Conservation (phyloP, 2,329 filamentous ascomycete species). For the Neofusicoccum ribis region DNA sequence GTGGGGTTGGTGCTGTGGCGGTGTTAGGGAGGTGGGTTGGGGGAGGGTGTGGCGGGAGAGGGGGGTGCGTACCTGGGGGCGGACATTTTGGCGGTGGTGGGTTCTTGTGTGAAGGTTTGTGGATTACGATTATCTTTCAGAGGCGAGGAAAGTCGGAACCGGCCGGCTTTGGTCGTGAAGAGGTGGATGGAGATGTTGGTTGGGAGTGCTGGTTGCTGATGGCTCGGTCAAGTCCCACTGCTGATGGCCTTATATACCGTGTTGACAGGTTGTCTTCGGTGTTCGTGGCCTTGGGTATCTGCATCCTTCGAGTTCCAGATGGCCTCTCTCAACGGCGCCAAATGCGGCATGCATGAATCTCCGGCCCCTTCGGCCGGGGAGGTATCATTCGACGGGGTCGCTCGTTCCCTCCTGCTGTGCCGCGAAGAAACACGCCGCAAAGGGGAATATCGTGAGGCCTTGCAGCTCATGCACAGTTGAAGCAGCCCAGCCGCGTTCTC, state of each 20-base stretch:
- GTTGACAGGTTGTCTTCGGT: neutral
- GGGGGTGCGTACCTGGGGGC: neutral
- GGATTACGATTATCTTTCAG: neutral
- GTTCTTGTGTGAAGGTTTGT: neutral
- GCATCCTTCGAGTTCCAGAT: conserved; percentile 24
- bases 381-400: neutral
- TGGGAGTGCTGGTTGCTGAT: neutral
- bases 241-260: conserved; percentile 1
- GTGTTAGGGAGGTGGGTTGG: neutral
- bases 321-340: neutral
- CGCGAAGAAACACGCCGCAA: neutral
- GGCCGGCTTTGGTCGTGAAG: conserved; percentile 3
- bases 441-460: neutral
- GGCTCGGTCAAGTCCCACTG: neutral
- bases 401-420: neutral
- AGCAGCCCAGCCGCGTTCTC: neutral
- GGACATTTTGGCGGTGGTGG: conserved; percentile 2
- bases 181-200: neutral
- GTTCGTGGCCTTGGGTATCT: neutral
- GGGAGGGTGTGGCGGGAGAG: neutral
- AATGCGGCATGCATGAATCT: neutral
- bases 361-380: neutral
- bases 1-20: neutral
- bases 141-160: conserved; percentile 1
- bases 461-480: conserved; percentile 1